Base-by-base conservation (phyloP, 2,329 filamentous ascomycete species). In the Xylaria sp. region DNA sequence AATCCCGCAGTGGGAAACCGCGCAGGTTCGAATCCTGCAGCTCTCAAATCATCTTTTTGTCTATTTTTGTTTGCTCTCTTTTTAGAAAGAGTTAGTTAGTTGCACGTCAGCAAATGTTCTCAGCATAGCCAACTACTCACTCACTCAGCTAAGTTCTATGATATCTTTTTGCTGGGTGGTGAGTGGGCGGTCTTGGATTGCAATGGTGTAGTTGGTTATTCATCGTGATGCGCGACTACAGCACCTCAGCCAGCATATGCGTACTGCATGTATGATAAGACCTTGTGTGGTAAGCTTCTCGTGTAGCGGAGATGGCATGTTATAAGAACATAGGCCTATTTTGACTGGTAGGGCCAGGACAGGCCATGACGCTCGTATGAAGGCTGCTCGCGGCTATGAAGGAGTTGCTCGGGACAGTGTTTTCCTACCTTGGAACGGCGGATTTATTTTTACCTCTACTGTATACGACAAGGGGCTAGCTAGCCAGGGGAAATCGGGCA, bases 11-110 rank as follows among this genome's bases (percentile, higher is more conserved):
- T 71, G 70, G 70, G 70, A 70, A 71, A 71, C 70, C 70, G 70
- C 70, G 70, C 70, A 71, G 70, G 70, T 71, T 67, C 69, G 69
- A 71, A 70, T 71, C 70, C 66, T 71, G 69, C 69, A 66, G 69
- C 69, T 65, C 66, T 71, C 69, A 71, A 58, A 18, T 25, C 3
- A 7, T 46, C 13, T 37, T 60, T 52, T 44, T 44, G 44, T 58
- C 50, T 52, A 41, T 18, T 54, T 23, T 48, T 55, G 48, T 1
- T 55, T 18, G 32, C 44, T 28, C 13, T 12, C 18, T 37, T 9
- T 41, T 13, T n/a, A n/a, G n/a, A 13, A 3, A 41, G 39, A 18
- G 39, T 18, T 1, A 18, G 15, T 28, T 28, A 28, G 12, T 41
- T 41, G 4, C 15, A 41, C 10, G 18, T 12, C 13, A 10, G 23